Conservation (phyloP, 257 asterid species). For the Ophiorrhiza pumila region DNA sequence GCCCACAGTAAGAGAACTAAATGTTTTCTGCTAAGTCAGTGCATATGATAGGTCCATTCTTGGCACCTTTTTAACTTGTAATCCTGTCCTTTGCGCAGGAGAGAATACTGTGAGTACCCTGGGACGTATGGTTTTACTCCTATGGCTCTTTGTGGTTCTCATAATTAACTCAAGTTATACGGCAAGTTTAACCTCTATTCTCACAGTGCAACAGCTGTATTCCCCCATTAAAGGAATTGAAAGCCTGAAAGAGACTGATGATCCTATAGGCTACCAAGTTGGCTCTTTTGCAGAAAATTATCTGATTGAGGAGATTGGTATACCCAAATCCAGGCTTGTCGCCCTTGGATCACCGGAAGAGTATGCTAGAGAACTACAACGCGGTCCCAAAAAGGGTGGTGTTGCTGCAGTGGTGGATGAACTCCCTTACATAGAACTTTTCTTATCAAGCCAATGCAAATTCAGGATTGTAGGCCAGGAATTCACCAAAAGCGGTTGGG, state of each 20-base stretch:
- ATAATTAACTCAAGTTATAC: conserved; percentile 68
- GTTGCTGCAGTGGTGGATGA: conserved; percentile 74
- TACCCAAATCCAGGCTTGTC: conserved; percentile 50
- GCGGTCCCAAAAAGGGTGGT: conserved; percentile 54
- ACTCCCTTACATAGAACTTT: conserved; percentile 51
- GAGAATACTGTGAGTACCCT: conserved; percentile 54
- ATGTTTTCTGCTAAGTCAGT: not conserved
- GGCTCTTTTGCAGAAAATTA: conserved; percentile 63
- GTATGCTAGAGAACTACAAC: conserved; percentile 45
- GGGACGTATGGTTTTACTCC: conserved; percentile 55
- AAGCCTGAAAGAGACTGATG: conserved; percentile 40
- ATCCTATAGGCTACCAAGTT: conserved; percentile 62
- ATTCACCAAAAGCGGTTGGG: conserved; percentile 67
- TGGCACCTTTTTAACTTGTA: not conserved
- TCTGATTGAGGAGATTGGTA: conserved; percentile 45
- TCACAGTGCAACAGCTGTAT: conserved; percentile 62
- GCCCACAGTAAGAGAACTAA: conserved; percentile 50
- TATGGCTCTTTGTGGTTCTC: conserved; percentile 64
- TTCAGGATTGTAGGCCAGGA: conserved; percentile 58
- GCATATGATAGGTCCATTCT: not conserved
- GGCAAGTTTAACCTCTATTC: conserved; percentile 66
- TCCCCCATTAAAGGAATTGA: conserved; percentile 56
- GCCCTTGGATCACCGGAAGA: conserved; percentile 52
- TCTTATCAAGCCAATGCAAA: conserved; percentile 45
- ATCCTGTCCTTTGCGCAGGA: conserved; percentile 26